Percentiles rank a stretch among this genome's conserved stretches.
phyloP scores from a whole-genome alignment of 495 filamentous ascomycete species.

The Articulospora tetracladia region DNA sequence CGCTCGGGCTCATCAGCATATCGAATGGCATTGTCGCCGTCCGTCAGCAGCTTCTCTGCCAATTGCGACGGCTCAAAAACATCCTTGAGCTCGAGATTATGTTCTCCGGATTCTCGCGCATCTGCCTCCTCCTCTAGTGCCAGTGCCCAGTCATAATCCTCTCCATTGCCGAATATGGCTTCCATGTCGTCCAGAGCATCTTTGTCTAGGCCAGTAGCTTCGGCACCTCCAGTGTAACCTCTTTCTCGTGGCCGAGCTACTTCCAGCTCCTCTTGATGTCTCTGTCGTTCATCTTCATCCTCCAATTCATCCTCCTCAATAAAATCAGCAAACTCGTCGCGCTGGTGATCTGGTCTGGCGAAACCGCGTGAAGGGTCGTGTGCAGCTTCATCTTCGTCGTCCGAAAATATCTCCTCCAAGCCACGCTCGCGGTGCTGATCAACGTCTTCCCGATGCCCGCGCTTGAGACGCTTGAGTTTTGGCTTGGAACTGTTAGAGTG shows the following conservation, averaged over 20 bases:
- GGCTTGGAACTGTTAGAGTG: conserved; percentile 46
- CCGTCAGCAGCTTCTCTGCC: conserved; percentile 87
- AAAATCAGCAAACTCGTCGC: conserved; percentile 93
- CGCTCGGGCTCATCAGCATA: conserved; percentile 85
- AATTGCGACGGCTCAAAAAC: conserved; percentile 97
- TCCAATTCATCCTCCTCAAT: conserved; percentile 94
- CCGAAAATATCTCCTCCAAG: conserved; percentile 88
- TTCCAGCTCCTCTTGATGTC: conserved; percentile 80
- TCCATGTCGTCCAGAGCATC: conserved; percentile 93
- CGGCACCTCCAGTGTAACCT: conserved; percentile 60
- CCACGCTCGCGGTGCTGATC: conserved; percentile 59
- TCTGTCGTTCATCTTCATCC: conserved; percentile 73
- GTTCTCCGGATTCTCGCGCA: conserved; percentile 60
- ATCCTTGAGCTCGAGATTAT: conserved; percentile 85
- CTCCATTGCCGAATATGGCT: conserved; percentile 88
- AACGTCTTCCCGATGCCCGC: conserved; percentile 75
- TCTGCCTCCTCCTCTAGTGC: conserved; percentile 80
- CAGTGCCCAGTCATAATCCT: conserved; percentile 91
- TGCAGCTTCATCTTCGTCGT: conserved; percentile 76
- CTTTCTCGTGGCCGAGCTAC: conserved; percentile 69
- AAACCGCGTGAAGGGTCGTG: conserved; percentile 46
- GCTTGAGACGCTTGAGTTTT: conserved; percentile 94
- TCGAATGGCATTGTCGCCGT: conserved; percentile 89
- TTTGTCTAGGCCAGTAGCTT: conserved; percentile 76
- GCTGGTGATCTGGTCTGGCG: conserved; percentile 41